Evolutionary conservation across 495 filamentous ascomycete species (phyloP).

Genomic region (Lasiosphaeriaceae sp.): DNA sequence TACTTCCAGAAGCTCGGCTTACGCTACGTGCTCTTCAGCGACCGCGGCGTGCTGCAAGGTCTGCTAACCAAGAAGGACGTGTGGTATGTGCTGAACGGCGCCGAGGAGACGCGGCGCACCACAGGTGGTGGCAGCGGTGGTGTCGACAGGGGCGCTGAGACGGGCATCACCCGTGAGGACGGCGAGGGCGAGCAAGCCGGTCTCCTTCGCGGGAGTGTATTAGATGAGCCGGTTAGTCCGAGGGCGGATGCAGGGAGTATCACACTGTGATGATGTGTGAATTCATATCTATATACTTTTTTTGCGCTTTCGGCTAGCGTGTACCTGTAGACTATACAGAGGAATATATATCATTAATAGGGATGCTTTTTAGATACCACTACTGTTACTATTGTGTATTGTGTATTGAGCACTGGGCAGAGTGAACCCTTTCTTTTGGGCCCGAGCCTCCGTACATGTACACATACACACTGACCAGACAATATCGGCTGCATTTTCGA

Average conservation of each 20-base stretch:
- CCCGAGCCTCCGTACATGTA: too few species aligned
- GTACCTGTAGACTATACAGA: neutral
- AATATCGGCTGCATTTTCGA: too few species aligned
- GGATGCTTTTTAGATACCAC: too few species aligned
- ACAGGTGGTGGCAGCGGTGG: slow-evolving; percentile 11
- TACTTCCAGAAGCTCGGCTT: slow-evolving; percentile 94
- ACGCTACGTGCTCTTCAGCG: slow-evolving; percentile 82
- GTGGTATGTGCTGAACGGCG: slow-evolving; percentile 86
- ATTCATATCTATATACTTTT: neutral
- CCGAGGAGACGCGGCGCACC: slow-evolving; percentile 55
- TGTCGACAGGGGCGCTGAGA: neutral
- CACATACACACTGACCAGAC: too few species aligned
- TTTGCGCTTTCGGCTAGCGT: neutral
- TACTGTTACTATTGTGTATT: too few species aligned
- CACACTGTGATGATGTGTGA: slow-evolving; percentile 13
- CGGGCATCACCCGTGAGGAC: slow-evolving; percentile 17
- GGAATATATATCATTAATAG: neutral
- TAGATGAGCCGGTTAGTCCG: slow-evolving; percentile 17
- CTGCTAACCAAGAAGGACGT: slow-evolving; percentile 96
- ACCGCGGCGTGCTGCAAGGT: slow-evolving; percentile 76
- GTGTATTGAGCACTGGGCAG: too few species aligned
- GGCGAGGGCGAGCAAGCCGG: slow-evolving; percentile 27
- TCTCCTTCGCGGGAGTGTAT: slow-evolving; percentile 17
- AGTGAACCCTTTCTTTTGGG: too few species aligned
- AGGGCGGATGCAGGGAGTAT: slow-evolving; percentile 24